phyloP scores from a whole-genome alignment of 106 monocot genomes.

The Acanthochlamys bracteata region DNA sequence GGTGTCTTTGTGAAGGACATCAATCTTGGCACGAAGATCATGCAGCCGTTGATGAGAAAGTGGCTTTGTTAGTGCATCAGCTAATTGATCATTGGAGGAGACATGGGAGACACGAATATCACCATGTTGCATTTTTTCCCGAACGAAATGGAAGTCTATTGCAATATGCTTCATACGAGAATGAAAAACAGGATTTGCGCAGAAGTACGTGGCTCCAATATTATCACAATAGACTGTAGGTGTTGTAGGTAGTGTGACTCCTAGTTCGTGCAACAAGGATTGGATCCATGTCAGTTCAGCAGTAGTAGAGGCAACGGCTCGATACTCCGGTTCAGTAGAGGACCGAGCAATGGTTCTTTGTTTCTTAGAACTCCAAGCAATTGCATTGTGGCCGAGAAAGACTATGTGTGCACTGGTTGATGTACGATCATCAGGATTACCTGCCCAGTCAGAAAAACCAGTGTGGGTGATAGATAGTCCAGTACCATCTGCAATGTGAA shows the following conservation, averaged over 20 bases:
- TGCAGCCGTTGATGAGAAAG: neutral
- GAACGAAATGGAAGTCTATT: conserved; percentile 11
- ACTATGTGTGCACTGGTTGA: neutral
- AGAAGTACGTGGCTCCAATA: neutral
- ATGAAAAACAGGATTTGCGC: conserved; percentile 4
- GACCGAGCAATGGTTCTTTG: conserved; percentile 4
- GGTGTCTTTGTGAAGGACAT: neutral
- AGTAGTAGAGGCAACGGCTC: conserved; percentile 1
- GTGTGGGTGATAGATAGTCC: conserved; percentile 14
- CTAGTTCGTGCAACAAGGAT: neutral
- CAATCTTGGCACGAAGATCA: neutral
- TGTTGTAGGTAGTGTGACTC: neutral
- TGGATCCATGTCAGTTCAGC: neutral
- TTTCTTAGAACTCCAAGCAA: conserved; percentile 12
- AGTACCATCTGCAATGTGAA: conserved; percentile 11
- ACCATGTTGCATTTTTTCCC: neutral
- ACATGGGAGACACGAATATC: neutral
- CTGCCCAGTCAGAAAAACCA: conserved; percentile 3
- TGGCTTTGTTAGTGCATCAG: neutral
- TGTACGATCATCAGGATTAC: neutral
- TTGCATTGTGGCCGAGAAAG: neutral
- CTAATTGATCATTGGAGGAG: neutral
- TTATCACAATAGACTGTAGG: conserved; percentile 3
- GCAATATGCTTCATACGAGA: conserved; percentile 11
- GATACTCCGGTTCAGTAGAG: neutral